Evolutionary conservation across 768 basidiomycete species (phyloP).

Genomic region (Lactarius sanguifluus): DNA sequence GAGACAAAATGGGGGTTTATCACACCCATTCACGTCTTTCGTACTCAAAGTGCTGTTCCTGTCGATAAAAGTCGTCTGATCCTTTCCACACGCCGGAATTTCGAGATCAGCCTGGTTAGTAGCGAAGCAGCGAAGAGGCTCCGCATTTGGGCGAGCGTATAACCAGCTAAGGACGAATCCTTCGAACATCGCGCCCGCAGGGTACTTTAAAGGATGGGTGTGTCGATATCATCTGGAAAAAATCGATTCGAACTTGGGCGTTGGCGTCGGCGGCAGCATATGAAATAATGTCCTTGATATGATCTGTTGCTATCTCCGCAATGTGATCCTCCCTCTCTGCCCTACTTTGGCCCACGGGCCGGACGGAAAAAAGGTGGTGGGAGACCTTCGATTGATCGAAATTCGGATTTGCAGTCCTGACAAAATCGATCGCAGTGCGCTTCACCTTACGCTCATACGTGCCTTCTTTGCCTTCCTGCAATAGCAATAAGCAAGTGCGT

Average conservation of each 20-base stretch:
- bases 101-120: not conserved
- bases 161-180: not conserved
- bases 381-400: not conserved
- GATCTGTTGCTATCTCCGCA: not conserved
- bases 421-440: not conserved
- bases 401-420: not conserved
- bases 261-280: not conserved
- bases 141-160: not conserved
- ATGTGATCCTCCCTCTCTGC: accelerated
- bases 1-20: no score
- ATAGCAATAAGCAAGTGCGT: not conserved
- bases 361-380: not conserved
- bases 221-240: not conserved
- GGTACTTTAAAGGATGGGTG: not conserved
- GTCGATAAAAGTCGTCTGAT: not conserved
- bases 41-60: no score
- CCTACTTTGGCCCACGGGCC: accelerated
- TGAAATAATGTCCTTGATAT: not conserved
- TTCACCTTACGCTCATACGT: not conserved
- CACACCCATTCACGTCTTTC: no score
- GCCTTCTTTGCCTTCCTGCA: not conserved
- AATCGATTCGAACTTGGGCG: not conserved
- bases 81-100: not conserved
- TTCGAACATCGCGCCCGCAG: not conserved
- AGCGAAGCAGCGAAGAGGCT: not conserved